phyloP scores from a whole-genome alignment of 169 alveolate species.

The Eimeria falciformis region DNA sequence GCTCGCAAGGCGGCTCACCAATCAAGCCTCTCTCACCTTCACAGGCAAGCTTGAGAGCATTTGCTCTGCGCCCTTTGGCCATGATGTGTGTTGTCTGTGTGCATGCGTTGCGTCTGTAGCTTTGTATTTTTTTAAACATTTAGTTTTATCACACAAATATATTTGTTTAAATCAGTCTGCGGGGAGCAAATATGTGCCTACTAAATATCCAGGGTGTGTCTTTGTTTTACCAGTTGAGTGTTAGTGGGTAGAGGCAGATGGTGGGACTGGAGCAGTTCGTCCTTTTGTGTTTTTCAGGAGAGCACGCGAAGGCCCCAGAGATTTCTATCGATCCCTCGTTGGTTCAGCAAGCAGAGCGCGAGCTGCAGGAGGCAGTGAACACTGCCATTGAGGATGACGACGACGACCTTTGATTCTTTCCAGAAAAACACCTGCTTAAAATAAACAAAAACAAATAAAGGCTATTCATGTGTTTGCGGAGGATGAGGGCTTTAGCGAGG shows the following conservation, averaged over 20 bases:
- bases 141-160: too few species aligned
- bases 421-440: not conserved
- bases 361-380: slow-evolving; percentile 93
- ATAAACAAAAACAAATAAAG: not conserved
- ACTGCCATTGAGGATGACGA: slow-evolving; percentile 94
- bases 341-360: slow-evolving; percentile 92
- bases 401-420: slow-evolving; percentile 76
- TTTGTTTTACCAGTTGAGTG: not conserved
- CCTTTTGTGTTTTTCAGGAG: slow-evolving; percentile 83
- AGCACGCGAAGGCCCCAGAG: slow-evolving; percentile 95
- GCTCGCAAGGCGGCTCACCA: slow-evolving; percentile 96
- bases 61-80: not conserved
- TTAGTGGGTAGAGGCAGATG: too few species aligned
- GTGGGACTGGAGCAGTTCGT: too few species aligned
- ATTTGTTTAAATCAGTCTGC: too few species aligned
- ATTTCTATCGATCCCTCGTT: slow-evolving; percentile 90
- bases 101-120: too few species aligned
- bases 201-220: not conserved
- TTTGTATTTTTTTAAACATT: too few species aligned
- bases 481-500: too few species aligned
- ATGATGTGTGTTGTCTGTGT: too few species aligned
- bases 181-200: not conserved
- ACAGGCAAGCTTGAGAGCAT: not conserved
- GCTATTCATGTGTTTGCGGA: not conserved
- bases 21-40: slow-evolving; percentile 64